Evolutionary conservation across 306 rosid species (phyloP).

Genomic region (Medicago arabica): DNA sequence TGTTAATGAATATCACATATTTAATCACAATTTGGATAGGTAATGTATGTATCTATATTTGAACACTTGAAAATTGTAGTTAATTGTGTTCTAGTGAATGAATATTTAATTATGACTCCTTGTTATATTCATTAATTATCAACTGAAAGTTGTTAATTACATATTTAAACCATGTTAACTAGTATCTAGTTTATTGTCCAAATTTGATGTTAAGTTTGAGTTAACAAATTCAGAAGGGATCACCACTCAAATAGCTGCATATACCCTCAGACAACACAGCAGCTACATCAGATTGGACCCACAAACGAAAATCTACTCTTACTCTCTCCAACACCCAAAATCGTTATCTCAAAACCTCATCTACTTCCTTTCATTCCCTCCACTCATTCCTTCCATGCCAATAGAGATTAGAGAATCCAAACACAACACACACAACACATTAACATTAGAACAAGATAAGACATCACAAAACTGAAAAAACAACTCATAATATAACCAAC

Average conservation of each 20-base stretch:
- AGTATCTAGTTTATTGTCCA: neutral
- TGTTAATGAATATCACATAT: neutral
- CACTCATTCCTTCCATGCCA: conserved; percentile 42
- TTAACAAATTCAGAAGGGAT: conserved; percentile 13
- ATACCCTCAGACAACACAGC: conserved; percentile 20
- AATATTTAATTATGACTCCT: too few species aligned
- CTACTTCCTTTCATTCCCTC: conserved; percentile 48
- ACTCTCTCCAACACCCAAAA: conserved; percentile 37
- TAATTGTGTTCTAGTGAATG: neutral
- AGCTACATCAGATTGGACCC: conserved; percentile 44
- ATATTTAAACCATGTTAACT: too few species aligned
- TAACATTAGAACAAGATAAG: conserved; percentile 38
- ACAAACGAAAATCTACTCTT: conserved; percentile 25
- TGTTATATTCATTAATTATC: too few species aligned
- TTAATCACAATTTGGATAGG: too few species aligned
- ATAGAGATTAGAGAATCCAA: conserved; percentile 8
- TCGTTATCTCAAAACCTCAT: conserved; percentile 57
- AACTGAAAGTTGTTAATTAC: too few species aligned
- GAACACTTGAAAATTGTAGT: neutral
- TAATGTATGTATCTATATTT: too few species aligned
- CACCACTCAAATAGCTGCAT: conserved; percentile 40
- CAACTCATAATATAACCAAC: conserved; percentile 26
- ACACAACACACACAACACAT: conserved; percentile 31
- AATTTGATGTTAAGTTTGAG: neutral
- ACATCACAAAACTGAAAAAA: conserved; percentile 22